Evolutionary conservation across 139 green algal species (phyloP).

Genomic region (Tetraselmis striata): DNA sequence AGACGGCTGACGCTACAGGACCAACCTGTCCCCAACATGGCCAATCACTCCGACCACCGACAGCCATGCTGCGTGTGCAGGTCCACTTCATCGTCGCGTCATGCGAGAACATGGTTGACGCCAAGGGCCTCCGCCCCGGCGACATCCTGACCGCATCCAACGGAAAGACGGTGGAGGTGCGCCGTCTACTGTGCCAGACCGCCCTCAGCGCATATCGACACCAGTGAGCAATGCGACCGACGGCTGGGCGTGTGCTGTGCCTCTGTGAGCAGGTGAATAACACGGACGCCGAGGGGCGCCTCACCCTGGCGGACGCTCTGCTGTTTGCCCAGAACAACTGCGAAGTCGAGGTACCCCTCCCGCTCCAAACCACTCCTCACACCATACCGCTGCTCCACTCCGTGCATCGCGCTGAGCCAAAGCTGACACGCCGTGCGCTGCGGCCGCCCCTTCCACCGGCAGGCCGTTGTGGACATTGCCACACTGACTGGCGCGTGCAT

Average conservation of each 20-base stretch:
- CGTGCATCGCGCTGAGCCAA: too few species aligned
- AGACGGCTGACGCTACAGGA: too few species aligned
- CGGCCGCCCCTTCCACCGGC: too few species aligned
- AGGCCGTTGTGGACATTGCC: slow-evolving; percentile 83
- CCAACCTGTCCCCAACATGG: too few species aligned
- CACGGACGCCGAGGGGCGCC: slow-evolving; percentile 86
- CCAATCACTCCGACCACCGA: too few species aligned
- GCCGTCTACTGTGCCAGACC: not conserved
- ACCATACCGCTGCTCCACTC: too few species aligned
- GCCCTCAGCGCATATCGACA: too few species aligned
- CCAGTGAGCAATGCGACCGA: too few species aligned
- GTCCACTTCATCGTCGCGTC: slow-evolving; percentile 92
- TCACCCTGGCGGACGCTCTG: slow-evolving; percentile 92
- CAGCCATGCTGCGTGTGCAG: slow-evolving; percentile 26
- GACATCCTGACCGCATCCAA: slow-evolving; percentile 89
- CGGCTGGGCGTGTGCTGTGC: too few species aligned
- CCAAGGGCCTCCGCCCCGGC: slow-evolving; percentile 76
- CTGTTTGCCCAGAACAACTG: slow-evolving; percentile 72
- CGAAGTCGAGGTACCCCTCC: not conserved
- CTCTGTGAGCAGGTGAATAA: slow-evolving; percentile 77
- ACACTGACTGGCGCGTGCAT: slow-evolving; percentile 95
- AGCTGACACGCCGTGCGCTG: too few species aligned
- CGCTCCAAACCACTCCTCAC: too few species aligned
- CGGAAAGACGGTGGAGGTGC: slow-evolving; percentile 83
- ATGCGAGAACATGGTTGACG: slow-evolving; percentile 98